Base-by-base conservation (phyloP, 1,284 basidiomycete species). In the Dichomitus squalens region DNA sequence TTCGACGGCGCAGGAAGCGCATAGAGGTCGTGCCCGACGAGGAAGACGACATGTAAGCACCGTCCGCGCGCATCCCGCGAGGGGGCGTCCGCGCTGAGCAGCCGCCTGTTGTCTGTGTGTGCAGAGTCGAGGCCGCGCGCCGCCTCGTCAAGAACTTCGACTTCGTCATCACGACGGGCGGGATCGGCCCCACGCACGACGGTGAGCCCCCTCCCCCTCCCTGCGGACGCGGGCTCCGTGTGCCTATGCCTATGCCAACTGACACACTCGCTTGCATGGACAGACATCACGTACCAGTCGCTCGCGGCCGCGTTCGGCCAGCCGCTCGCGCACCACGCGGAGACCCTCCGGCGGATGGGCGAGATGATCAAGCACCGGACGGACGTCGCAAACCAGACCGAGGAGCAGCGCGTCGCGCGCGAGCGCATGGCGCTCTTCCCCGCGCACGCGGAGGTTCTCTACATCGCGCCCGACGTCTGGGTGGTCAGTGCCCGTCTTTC, bases 11-110 rank as follows among this genome's bases (percentile, higher is more conserved):
- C 67, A 93, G 91, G 59, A 93, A 93, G 73, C 84, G 90, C 36
- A 87, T 97, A 68, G 94, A 98, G 68, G 94, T 98, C 50, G 90
- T 98, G 51, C 80, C 96, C 1, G 96, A 98, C 69, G 88, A 95
- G 53, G 90, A 95, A 69, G 85, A 86, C 9, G 90, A 95, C 70
- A 98, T 97, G 92, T 93, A 68, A 64, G 87, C 73, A n/a, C 44
- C 6, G 47, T 34, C 38, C 49, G 34, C 27, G 53, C 50, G 35
- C n/a, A n/a, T 21, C 39, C 18, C 8, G 18, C 18, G 36, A 3
- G 16, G 35, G n/a, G 35, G 14, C 40, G 48, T 38, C 29, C 35
- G 21, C 50, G 36, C 40, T 23, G 23, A 46, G 33, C 23, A 11
- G 29, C n/a, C n/a, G n/a, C n/a, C n/a, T n/a, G n/a, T n/a, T n/a